Evolutionary conservation across 78 protist species (phyloP), one percentile per base, ranked within the genome.

Genomic region (Protostelium mycophagum): DNA sequence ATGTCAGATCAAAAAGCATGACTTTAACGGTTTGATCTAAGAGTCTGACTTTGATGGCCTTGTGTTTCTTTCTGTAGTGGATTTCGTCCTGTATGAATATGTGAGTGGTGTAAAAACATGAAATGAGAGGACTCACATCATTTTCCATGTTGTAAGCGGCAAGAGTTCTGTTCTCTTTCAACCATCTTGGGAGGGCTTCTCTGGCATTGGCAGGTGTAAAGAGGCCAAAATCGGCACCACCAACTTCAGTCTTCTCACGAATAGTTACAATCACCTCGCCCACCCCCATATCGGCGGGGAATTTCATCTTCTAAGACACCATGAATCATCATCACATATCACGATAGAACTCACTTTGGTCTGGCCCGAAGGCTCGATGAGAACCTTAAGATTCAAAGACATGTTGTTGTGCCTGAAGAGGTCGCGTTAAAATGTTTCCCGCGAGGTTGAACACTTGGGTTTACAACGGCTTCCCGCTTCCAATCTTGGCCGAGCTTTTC

Each of bases 211-310:
- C 84, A 23, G 86, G 88, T 85, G 85, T 91, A 39, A 89, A 94
- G 31, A 94, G 90, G 38, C 96, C 96, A 39, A 91, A 93, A 87
- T 94, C 96, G 34, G 88, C 93, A 37, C 94, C 96, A 73, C 94
- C 94, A 36, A 87, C 95, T 37, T 85, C 37, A 0, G 91, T 63
- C 38, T 94, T 94, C 39, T 94, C 96, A 23, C 34, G 28, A 39
- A 94, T 94, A 5, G 63, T 90, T 16, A 35, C 31, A 38, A 91
- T 85, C 5, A 73, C 90, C 63, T 94, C 96, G 10, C 85, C 63
- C 25, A 94, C 83, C 1, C 91, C 36, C 93, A 90, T 88, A 31
- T 94, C 95, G 34, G 95, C 92, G 83, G 94, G 37, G 91, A 91
- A 94, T 85, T 93, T 91, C 83, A 94, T 51, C 73, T 51, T 51